phyloP scores from a whole-genome alignment of 179 eudicot species.

The Beta macrorhiza region DNA sequence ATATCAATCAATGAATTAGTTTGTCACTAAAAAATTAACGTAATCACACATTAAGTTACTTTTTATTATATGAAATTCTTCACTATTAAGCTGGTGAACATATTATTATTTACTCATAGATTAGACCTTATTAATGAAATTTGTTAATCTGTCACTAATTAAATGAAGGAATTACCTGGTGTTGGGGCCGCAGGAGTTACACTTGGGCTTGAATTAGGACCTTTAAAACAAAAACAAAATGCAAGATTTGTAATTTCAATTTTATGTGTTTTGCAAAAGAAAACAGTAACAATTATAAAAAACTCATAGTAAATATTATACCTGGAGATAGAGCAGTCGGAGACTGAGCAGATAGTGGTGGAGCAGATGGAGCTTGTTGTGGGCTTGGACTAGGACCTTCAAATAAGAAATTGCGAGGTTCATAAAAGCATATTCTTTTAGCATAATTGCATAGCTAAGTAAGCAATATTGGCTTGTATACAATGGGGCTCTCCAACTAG shows the following conservation, averaged over 20 bases:
- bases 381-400: not conserved
- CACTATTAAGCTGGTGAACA: too few species aligned
- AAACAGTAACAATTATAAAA: not conserved
- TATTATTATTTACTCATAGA: too few species aligned
- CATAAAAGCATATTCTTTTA: too few species aligned
- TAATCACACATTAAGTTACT: too few species aligned
- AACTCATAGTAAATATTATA: not conserved
- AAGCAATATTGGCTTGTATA: too few species aligned
- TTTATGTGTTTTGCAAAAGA: not conserved
- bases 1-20: too few species aligned
- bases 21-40: too few species aligned
- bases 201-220: not conserved
- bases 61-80: too few species aligned
- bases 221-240: not conserved
- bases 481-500: too few species aligned
- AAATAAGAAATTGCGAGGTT: not conserved
- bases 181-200: not conserved
- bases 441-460: too few species aligned
- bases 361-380: not conserved
- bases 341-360: not conserved
- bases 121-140: too few species aligned
- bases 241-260: not conserved
- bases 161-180: not conserved
- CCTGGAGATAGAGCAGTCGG: not conserved
- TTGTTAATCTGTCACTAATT: too few species aligned